Base-by-base conservation (phyloP, 768 basidiomycete species). In the Candolleomyces eurysporus region DNA sequence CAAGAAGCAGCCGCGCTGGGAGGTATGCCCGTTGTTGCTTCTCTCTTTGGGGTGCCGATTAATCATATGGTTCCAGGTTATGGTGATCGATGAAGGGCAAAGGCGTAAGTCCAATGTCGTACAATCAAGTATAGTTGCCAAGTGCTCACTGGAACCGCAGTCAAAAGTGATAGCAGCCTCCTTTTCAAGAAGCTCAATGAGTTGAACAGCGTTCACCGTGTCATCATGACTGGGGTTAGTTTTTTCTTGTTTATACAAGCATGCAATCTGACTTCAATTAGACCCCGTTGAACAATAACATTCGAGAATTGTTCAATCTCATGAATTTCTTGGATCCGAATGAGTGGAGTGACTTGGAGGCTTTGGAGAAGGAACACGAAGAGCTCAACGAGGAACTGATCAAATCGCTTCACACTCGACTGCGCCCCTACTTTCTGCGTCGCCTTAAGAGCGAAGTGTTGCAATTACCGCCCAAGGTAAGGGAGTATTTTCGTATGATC, bases 221-320 rank as follows among this genome's bases (percentile, higher is more conserved):
- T 97, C 16, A 88, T 96, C 55, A 90, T 96, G 86, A 96, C 96
- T 49, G 93, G 94, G 53, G 89, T 89, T 71, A 69, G 83, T 69
- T 9, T 32, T 26, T n/a, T 2, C 21, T 36, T 45, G 22, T 64
- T 49, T 19, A 57, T 55, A 19, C 17, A n/a, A 31, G 4, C 45
- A 54, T 30, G 51, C 8, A 58, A 46, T 21, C 46, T 53, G 26
- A 66, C 64, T 66, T 17, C 61, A 19, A 61, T 42, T 48, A 94
- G 83, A 98, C 97, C 0, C 96, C 96, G 0, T 73, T 98, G 61
- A 98, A 98, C 74, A 98, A 98, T 78, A 98, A 98, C 69, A 90
- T 99, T 22, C 84, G 93, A 51, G 97, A 99, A 74, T 75, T 99
- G 26, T 96, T 98, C 80, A 98, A 96, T 72, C 81, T 99, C 48